Conservation (phyloP, 768 basidiomycete genomes). For the Agaricus subrufescens region DNA sequence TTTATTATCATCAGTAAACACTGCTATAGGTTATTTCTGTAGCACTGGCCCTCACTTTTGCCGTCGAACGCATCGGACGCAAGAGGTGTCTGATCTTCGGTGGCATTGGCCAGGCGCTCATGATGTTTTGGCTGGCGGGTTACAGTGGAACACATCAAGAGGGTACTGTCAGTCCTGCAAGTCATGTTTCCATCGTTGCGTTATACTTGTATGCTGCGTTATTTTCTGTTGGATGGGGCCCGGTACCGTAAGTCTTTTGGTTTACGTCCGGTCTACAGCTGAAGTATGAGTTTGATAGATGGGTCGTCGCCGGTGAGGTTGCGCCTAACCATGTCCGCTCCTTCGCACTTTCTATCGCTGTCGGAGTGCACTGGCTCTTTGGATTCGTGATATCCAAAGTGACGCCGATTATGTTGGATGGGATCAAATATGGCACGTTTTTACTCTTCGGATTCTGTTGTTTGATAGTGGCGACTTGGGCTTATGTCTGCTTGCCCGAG, state of each 20-base stretch:
- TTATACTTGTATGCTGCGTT: constrained; percentile 46
- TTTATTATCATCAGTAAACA: neutral
- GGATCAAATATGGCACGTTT: constrained; percentile 36
- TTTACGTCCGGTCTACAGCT: neutral
- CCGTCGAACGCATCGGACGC: constrained; percentile 43
- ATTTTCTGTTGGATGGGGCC: constrained; percentile 38
- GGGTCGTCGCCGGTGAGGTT: constrained; percentile 37
- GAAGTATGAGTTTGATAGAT: constrained; percentile 12
- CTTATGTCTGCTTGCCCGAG: constrained; percentile 42
- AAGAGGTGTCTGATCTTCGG: constrained; percentile 46
- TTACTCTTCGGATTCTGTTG: constrained; percentile 38
- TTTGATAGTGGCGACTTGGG: constrained; percentile 36
- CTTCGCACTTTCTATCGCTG: constrained; percentile 29
- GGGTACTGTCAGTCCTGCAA: constrained; percentile 27
- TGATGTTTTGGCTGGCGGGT: constrained; percentile 43
- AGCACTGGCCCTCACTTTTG: constrained; percentile 33
- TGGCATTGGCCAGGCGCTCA: constrained; percentile 43
- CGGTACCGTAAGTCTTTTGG: constrained; percentile 25
- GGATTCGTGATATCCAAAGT: constrained; percentile 42
- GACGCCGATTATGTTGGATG: constrained; percentile 30
- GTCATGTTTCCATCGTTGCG: constrained; percentile 40
- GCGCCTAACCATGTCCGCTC: constrained; percentile 41
- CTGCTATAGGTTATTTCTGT: constrained; percentile 35
- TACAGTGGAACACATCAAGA: constrained; percentile 32
- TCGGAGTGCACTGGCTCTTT: constrained; percentile 42